phyloP scores from a whole-genome alignment of 2,329 filamentous ascomycete genomes.

The Zymoseptoria tritici region DNA sequence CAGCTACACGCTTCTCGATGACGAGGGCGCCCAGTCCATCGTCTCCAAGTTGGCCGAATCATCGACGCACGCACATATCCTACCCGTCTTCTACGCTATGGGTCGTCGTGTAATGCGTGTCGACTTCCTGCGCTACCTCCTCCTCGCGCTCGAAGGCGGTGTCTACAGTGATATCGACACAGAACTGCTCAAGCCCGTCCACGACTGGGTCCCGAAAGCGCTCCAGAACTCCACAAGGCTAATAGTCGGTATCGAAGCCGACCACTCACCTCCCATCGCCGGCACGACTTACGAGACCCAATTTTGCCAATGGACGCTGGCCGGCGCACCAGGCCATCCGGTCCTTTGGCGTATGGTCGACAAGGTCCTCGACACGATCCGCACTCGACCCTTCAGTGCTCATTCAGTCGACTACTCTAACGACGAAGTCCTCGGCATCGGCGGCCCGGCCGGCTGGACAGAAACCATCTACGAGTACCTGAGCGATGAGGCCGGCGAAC shows the following conservation, averaged over 20 bases:
- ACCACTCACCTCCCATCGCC: conserved; percentile 88
- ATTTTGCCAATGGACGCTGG: conserved; percentile 98
- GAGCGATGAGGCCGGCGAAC: conserved; percentile 70
- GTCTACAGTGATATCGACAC: conserved; percentile 83
- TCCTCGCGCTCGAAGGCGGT: conserved; percentile 68
- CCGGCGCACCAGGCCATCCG: conserved; percentile 86
- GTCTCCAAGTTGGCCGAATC: too few relatives aligned
- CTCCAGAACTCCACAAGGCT: conserved; percentile 75
- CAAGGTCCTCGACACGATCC: conserved; percentile 70
- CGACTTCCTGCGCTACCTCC: conserved; percentile 60
- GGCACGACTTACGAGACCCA: conserved; percentile 93
- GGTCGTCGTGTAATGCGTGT: conserved; percentile 45
- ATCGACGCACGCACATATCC: too few relatives aligned
- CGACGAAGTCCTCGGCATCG: conserved; percentile 61
- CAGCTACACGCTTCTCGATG: too few relatives aligned
- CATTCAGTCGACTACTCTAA: conserved; percentile 46
- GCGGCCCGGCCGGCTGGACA: conserved; percentile 88
- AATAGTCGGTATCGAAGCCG: conserved; percentile 88
- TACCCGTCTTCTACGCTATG: too few relatives aligned
- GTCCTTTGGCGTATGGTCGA: conserved; percentile 80
- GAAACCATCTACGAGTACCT: conserved; percentile 85
- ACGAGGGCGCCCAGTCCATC: too few relatives aligned
- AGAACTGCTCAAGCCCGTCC: conserved; percentile 67
- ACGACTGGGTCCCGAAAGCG: conserved; percentile 73
- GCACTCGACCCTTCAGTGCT: conserved; percentile 58